A percentile compares a stretch with the other conserved stretches of the same genome.
phyloP scores from a whole-genome alignment of 768 basidiomycete species.

The Leccinum disarticulatum region DNA sequence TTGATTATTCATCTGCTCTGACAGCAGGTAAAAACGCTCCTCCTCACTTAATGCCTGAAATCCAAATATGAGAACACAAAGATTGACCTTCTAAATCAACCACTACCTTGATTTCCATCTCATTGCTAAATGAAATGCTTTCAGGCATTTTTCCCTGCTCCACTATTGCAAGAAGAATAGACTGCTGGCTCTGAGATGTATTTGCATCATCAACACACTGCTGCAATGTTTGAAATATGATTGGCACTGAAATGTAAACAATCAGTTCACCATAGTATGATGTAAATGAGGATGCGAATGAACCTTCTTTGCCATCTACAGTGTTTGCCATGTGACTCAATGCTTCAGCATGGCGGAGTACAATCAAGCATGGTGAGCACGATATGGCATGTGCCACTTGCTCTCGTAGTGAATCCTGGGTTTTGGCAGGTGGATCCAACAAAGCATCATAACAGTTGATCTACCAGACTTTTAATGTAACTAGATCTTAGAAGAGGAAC shows the following conservation, averaged over 20 bases:
- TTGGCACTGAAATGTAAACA: conserved; percentile 45
- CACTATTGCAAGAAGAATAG: conserved; percentile 71
- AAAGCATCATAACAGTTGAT: conserved; percentile 83
- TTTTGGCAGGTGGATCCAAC: conserved; percentile 74
- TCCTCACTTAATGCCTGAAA: conserved; percentile 76
- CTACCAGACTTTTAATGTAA: conserved; percentile 39
- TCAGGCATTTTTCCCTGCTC: conserved; percentile 65
- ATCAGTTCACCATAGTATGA: not conserved
- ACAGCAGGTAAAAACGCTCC: conserved; percentile 65
- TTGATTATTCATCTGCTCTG: conserved; percentile 38
- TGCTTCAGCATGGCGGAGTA: conserved; percentile 81
- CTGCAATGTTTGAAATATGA: conserved; percentile 54
- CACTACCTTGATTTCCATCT: conserved; percentile 69
- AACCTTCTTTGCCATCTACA: conserved; percentile 64
- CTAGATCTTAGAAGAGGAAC: not conserved
- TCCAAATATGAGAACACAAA: not conserved
- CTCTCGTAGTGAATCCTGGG: conserved; percentile 68
- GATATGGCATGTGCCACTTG: conserved; percentile 73
- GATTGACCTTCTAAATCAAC: too few relatives aligned
- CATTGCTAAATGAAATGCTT: conserved; percentile 81
- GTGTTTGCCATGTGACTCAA: conserved; percentile 60
- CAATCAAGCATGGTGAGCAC: conserved; percentile 82
- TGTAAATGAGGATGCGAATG: not conserved
- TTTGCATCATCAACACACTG: conserved; percentile 64
- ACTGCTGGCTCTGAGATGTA: conserved; percentile 64